These are phyloP conservation scores for Sodiomyces alkalinus DNA, from an alignment of 2,329 filamentous ascomycete species.

Conservation along the genomic window DNA sequence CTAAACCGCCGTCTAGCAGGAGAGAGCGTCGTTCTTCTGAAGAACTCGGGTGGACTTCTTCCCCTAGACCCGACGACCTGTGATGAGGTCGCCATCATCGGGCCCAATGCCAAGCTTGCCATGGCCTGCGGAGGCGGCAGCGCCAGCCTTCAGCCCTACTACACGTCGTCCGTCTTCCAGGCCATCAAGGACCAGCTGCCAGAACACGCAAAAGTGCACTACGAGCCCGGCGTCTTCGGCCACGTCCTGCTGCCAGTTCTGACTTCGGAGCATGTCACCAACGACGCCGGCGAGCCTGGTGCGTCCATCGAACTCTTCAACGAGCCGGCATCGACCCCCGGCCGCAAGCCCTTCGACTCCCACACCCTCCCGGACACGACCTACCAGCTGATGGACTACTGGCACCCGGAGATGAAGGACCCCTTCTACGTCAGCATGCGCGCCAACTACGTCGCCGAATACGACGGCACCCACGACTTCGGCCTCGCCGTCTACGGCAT, in stretches of 20 bases:
- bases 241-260: neutral
- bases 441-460: slow-evolving; percentile 8
- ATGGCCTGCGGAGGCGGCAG: slow-evolving; percentile 16
- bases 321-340: slow-evolving; percentile 3
- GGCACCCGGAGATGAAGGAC: slow-evolving; percentile 7
- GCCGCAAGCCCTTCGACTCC: slow-evolving; percentile 6
- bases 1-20: slow-evolving; percentile 1
- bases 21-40: slow-evolving; percentile 2
- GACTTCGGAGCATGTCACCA: slow-evolving; percentile 5
- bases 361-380: slow-evolving; percentile 8
- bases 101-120: slow-evolving; percentile 31
- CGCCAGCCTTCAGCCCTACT: slow-evolving; percentile 15
- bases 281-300: slow-evolving; percentile 7
- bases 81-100: slow-evolving; percentile 22
- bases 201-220: neutral
- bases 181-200: slow-evolving; percentile 12
- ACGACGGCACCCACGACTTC: slow-evolving; percentile 12
- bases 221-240: slow-evolving; percentile 1
- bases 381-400: slow-evolving; percentile 11
- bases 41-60: slow-evolving; percentile 1
- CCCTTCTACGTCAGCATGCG: slow-evolving; percentile 10
- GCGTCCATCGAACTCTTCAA: slow-evolving; percentile 10
- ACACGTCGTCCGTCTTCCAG: slow-evolving; percentile 14
- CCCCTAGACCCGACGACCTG: neutral
- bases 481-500: slow-evolving; percentile 19